phyloP scores from a whole-genome alignment of 1,284 basidiomycete species.

The Sporisorium graminicola region DNA sequence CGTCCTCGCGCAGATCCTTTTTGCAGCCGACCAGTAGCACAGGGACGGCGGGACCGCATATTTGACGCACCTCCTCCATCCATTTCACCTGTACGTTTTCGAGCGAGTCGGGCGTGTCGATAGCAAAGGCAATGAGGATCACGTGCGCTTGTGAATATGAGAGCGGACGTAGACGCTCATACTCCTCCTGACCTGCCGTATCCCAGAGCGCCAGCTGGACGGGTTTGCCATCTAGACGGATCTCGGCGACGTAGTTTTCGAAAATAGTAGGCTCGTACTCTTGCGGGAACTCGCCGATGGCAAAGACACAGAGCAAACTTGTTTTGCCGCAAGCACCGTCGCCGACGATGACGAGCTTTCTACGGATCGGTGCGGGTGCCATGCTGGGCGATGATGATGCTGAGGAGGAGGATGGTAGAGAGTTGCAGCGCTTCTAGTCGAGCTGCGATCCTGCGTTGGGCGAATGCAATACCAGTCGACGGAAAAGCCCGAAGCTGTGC shows the following conservation, averaged over 20 bases:
- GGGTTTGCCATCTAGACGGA: conserved; percentile 94
- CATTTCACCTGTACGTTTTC: conserved; percentile 97
- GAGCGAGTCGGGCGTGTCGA: conserved; percentile 95
- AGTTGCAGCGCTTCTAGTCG: background rate
- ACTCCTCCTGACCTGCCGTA: conserved; percentile 95
- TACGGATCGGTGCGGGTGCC: conserved; percentile 76
- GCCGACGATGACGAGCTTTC: conserved; percentile 92
- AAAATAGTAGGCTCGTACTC: conserved; percentile 86
- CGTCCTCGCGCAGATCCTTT: conserved; percentile 79
- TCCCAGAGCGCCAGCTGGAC: conserved; percentile 97
- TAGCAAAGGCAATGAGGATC: conserved; percentile 94
- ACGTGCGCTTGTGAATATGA: conserved; percentile 99
- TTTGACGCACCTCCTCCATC: conserved; percentile 74
- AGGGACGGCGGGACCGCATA: conserved; percentile 75
- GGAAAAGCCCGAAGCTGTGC: background rate
- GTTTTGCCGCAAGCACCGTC: conserved; percentile 66
- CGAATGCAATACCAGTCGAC: background rate
- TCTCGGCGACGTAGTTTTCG: conserved; percentile 98
- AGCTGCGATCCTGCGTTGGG: background rate
- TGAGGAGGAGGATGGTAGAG: background rate
- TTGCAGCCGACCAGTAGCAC: conserved; percentile 89
- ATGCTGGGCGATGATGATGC: conserved; percentile 14
- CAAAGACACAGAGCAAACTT: conserved; percentile 75
- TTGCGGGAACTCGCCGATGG: conserved; percentile 95
- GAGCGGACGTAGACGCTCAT: conserved; percentile 92